These are phyloP conservation scores for Alternaria solani DNA, from an alignment of 2,329 filamentous ascomycete species.

Conservation along the genomic window DNA sequence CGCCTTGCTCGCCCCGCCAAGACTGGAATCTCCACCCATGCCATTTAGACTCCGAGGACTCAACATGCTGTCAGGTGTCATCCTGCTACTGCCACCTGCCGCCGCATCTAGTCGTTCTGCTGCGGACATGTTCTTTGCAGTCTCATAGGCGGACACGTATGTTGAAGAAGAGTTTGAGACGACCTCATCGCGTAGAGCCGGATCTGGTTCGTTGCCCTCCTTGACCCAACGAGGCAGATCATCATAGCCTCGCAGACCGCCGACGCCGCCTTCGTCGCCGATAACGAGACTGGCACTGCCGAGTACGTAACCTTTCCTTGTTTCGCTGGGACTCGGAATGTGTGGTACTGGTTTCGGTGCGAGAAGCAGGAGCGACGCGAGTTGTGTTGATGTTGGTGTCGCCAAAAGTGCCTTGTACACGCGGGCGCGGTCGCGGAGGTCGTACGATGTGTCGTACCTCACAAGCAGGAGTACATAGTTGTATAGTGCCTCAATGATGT, in stretches of 20 bases:
- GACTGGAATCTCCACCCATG: slow-evolving; percentile 38
- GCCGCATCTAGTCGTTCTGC: slow-evolving; percentile 70
- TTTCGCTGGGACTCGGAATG: slow-evolving; percentile 86
- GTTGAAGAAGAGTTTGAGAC: slow-evolving; percentile 35
- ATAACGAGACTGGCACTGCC: slow-evolving; percentile 88
- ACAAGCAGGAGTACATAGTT: slow-evolving; percentile 84
- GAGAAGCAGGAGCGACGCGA: slow-evolving; percentile 88
- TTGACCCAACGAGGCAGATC: slow-evolving; percentile 87
- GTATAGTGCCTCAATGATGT: slow-evolving; percentile 81
- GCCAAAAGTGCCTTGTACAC: slow-evolving; percentile 86
- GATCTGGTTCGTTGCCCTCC: slow-evolving; percentile 80
- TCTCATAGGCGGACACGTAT: slow-evolving; percentile 44
- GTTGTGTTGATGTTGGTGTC: slow-evolving; percentile 76
- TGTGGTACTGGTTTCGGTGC: slow-evolving; percentile 95
- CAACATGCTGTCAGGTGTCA: slow-evolving; percentile 46
- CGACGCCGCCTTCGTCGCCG: slow-evolving; percentile 75
- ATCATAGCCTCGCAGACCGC: slow-evolving; percentile 77
- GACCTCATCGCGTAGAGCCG: slow-evolving; percentile 69
- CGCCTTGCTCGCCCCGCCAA: slow-evolving; percentile 22
- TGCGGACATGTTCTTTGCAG: slow-evolving; percentile 61
- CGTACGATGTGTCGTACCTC: slow-evolving; percentile 93
- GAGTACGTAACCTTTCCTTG: slow-evolving; percentile 76
- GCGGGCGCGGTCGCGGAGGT: slow-evolving; percentile 88
- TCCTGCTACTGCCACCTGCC: slow-evolving; percentile 49
- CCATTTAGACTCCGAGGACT: slow-evolving; percentile 60